Conservation (phyloP, 352 stramenopile genomes). For the Globisporangium iwayamae region DNA sequence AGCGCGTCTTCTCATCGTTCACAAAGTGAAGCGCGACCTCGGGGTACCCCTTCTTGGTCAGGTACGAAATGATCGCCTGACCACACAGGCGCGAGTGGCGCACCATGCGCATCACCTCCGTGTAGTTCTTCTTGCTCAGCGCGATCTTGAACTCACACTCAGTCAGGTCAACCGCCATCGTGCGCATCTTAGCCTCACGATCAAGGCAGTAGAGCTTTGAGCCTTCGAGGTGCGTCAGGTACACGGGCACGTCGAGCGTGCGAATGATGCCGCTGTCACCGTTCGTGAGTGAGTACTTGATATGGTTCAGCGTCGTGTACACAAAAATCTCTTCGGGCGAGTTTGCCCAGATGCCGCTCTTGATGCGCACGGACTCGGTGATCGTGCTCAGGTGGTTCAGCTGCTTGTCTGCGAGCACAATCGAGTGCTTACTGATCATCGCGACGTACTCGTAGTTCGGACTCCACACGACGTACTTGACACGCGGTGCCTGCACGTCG, state of each 20-base stretch:
- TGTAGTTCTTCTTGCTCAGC: slow-evolving; percentile 94
- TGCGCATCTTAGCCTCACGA: slow-evolving; percentile 95
- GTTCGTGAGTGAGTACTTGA: slow-evolving; percentile 92
- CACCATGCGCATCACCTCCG: slow-evolving; percentile 99
- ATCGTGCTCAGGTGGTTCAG: slow-evolving; percentile 97
- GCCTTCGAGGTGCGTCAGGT: slow-evolving; percentile 94
- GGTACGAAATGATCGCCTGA: slow-evolving; percentile 98
- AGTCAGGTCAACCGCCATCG: slow-evolving; percentile 97
- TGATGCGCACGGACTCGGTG: slow-evolving; percentile 96
- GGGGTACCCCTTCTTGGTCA: slow-evolving; percentile 99
- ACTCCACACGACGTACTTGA: slow-evolving; percentile 98
- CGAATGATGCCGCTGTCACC: slow-evolving; percentile 98
- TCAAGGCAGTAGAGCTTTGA: slow-evolving; percentile 97
- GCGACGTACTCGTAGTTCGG: slow-evolving; percentile 96
- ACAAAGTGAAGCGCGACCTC: slow-evolving; percentile 99
- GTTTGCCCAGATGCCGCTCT: slow-evolving; percentile 92
- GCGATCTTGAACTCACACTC: slow-evolving; percentile 99
- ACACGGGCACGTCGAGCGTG: slow-evolving; percentile 97
- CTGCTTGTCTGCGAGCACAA: slow-evolving; percentile 97
- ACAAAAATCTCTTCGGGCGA: slow-evolving; percentile 93
- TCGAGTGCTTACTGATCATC: slow-evolving; percentile 96
- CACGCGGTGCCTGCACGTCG: slow-evolving; percentile 93
- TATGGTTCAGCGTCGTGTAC: slow-evolving; percentile 97
- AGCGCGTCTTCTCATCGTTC: slow-evolving; percentile 96
- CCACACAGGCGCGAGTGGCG: slow-evolving; percentile 95